These are phyloP conservation scores for Helenozyma rhizophorensis DNA, from an alignment of 805 yeast genomes.

Conservation along the genomic window DNA sequence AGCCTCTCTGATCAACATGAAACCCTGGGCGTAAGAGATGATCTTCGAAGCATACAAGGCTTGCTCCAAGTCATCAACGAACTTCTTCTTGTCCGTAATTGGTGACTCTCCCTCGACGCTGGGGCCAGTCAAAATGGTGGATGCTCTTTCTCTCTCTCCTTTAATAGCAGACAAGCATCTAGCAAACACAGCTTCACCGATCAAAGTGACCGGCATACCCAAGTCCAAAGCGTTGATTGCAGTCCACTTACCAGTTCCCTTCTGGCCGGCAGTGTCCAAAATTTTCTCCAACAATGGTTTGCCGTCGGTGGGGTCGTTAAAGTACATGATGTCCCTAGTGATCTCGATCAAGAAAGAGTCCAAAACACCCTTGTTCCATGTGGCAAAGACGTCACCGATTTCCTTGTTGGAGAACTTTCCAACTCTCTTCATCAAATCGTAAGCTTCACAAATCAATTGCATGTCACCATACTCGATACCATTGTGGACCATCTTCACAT, in stretches of 20 bases:
- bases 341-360: conserved; percentile 97
- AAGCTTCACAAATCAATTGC: conserved; percentile 98
- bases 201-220: conserved; percentile 97
- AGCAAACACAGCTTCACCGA: conserved; percentile 97
- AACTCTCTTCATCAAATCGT: conserved; percentile 90
- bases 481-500: conserved; percentile 99
- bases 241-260: conserved; percentile 99
- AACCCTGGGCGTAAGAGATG: conserved; percentile 98
- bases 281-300: conserved; percentile 94
- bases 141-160: conserved; percentile 84
- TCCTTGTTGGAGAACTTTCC: conserved; percentile 88
- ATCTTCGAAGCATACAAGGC: conserved; percentile 98
- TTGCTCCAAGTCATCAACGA: conserved; percentile 92
- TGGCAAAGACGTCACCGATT: conserved; percentile 85
- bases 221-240: conserved; percentile 96
- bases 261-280: conserved; percentile 96
- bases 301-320: conserved; percentile 81
- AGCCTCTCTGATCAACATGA: conserved; percentile 98
- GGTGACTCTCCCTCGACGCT: conserved; percentile 52
- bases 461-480: conserved; percentile 99
- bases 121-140: conserved; percentile 79
- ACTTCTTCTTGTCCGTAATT: conserved; percentile 71
- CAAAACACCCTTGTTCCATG: conserved; percentile 96
- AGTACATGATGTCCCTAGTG: conserved; percentile 90
- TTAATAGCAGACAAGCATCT: conserved; percentile 94